Conservation (phyloP, 495 filamentous ascomycete genomes). For the Melanomma pulvis-pyrius region DNA sequence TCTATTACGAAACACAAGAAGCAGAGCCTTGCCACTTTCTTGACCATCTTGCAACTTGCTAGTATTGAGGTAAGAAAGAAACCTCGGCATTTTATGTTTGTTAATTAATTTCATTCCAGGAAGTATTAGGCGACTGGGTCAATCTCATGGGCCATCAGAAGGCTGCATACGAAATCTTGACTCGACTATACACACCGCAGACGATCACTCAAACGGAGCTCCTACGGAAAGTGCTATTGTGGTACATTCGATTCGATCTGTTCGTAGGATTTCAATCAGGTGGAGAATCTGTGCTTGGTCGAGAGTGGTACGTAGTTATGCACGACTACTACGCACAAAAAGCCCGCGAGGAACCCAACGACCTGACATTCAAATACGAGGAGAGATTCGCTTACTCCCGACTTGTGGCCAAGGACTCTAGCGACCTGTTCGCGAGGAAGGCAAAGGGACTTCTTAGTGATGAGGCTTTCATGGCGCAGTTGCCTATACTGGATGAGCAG, state of each 20-base stretch:
- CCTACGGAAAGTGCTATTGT: conserved; percentile 71
- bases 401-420: conserved; percentile 78
- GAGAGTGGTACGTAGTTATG: conserved; percentile 76
- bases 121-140: conserved; percentile 92
- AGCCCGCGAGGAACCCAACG: conserved; percentile 60
- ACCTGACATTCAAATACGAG: conserved; percentile 68
- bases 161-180: conserved; percentile 81
- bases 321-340: conserved; percentile 65
- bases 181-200: conserved; percentile 74
- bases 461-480: conserved; percentile 66
- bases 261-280: conserved; percentile 81
- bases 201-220: conserved; percentile 70
- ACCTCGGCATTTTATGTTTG: background rate
- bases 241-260: conserved; percentile 90
- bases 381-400: conserved; percentile 66
- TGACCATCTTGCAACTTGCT: conserved; percentile 90
- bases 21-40: conserved; percentile 72
- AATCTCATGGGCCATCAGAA: conserved; percentile 91
- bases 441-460: conserved; percentile 63
- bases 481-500: conserved; percentile 57
- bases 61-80: conserved; percentile 76
- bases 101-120: conserved; percentile 55
- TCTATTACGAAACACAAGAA: conserved; percentile 70
- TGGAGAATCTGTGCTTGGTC: conserved; percentile 69
- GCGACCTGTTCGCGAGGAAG: conserved; percentile 72